These are phyloP conservation scores for Hypoxylon perforatum DNA, from an alignment of 495 filamentous ascomycete species.

Conservation along the genomic window DNA sequence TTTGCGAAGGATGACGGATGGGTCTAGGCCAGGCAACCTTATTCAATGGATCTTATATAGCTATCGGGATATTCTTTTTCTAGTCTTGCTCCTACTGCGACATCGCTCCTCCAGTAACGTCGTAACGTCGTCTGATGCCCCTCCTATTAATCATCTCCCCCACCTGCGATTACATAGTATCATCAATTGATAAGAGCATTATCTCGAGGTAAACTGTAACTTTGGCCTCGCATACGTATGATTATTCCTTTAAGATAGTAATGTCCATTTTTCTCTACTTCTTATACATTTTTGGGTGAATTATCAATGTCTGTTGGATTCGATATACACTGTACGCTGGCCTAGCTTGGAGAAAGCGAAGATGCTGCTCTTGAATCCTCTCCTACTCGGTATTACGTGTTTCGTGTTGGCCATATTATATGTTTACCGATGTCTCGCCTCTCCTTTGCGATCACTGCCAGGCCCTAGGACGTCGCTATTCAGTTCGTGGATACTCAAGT, in stretches of 20 bases:
- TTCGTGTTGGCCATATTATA: conserved; percentile 36
- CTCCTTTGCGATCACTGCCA: conserved; percentile 60
- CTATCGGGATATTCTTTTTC: not conserved
- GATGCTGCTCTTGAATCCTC: conserved; percentile 43
- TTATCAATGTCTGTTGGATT: not conserved
- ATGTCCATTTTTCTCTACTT: too few species aligned
- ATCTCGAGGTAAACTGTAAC: too few species aligned
- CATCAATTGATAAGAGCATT: conserved; percentile 1
- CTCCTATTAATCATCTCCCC: too few species aligned
- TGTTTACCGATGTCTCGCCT: conserved; percentile 42
- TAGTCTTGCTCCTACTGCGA: conserved; percentile 20
- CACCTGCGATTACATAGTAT: not conserved
- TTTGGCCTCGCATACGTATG: too few species aligned
- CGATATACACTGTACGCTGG: not conserved
- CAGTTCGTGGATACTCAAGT: conserved; percentile 65
- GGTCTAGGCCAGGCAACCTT: too few species aligned
- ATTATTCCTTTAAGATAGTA: too few species aligned
- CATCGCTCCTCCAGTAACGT: conserved; percentile 25
- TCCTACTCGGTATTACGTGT: conserved; percentile 33
- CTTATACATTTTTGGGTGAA: too few species aligned
- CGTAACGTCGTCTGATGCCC: too few species aligned
- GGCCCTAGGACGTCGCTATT: conserved; percentile 65
- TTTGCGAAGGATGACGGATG: not conserved
- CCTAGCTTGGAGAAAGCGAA: not conserved
- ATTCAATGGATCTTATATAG: too few species aligned